Conservation (phyloP, 1,284 basidiomycete genomes). For the Sporisorium sorghi region DNA sequence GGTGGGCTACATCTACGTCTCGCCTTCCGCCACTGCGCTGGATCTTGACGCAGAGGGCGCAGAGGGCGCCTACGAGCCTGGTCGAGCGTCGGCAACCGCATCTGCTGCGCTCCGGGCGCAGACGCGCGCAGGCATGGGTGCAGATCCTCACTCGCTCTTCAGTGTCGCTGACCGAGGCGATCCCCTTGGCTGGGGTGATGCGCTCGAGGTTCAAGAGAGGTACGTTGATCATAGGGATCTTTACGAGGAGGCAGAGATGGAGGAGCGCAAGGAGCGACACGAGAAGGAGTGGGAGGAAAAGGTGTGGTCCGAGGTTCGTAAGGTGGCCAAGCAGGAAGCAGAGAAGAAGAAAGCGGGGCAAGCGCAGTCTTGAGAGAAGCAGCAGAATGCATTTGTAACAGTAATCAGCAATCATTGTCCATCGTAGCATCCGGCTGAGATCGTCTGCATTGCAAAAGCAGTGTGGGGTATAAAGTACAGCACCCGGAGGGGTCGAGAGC, state of each 20-base stretch:
- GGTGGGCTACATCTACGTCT: conserved; percentile 62
- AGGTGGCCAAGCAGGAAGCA: conserved; percentile 38
- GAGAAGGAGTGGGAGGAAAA: conserved; percentile 48
- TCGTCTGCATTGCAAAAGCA: conserved; percentile 21
- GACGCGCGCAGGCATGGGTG: conserved; percentile 29
- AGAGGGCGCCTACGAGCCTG: conserved; percentile 42
- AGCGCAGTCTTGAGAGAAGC: neutral
- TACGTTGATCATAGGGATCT: conserved; percentile 54
- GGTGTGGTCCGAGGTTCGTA: conserved; percentile 45
- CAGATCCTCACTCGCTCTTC: conserved; percentile 55
- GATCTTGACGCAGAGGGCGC: conserved; percentile 35
- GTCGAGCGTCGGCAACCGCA: conserved; percentile 33
- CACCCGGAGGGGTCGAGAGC: neutral
- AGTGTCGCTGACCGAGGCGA: conserved; percentile 56
- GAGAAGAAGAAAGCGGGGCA: conserved; percentile 19
- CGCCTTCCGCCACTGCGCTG: conserved; percentile 2
- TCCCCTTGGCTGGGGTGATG: conserved; percentile 57
- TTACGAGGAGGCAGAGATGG: conserved; percentile 41
- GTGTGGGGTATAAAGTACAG: conserved; percentile 37
- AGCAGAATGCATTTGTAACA: conserved; percentile 25
- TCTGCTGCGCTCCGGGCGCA: conserved; percentile 30
- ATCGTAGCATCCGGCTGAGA: neutral
- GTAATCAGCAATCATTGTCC: neutral
- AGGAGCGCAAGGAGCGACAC: conserved; percentile 36
- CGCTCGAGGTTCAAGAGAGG: conserved; percentile 61